Evolutionary conservation across 805 yeast genomes (phyloP), one percentile per base, ranked within the genome.

Genomic region (Geotrichum ghanense): DNA sequence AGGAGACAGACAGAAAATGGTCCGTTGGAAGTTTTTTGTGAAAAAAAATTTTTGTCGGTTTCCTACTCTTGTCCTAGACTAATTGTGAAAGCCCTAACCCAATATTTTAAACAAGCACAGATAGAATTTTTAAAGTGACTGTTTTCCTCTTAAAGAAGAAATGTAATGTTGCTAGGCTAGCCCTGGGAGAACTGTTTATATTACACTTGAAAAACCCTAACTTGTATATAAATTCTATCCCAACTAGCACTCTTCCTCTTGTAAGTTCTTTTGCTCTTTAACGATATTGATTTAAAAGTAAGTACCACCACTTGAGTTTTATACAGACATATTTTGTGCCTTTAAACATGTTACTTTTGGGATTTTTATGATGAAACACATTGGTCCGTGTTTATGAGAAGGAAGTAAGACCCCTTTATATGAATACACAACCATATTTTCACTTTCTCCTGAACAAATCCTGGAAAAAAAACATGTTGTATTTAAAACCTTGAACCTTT

Each of bases 301-400:
- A 10, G 16, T 21, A 42, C 42, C 45, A 41, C 48, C 34, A 41
- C 14, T 42, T 19, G 21, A 16, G 42, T 16, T 31, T n/a, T 7
- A 21, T 41, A 3, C 35, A 20, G 25, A 43, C 21, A 40, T 41
- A 41, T 26, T 26, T 45, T 17, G 39, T 22, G 40, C 44, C 26
- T 22, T 12, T 26, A 12, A 39, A 41, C 22, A 41, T 20, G 19
- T 17, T 16, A 25, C 22, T 23, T 25, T 23, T 19, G 25, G 27
- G 43, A n/a, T n/a, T n/a, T n/a, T n/a, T n/a, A 49, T 57, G 61
- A 57, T 57, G 61, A 55, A 39, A 53, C 41, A 31, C 41, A 42
- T 46, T 62, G 66, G 66, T 62, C 66, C 66, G 66, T 62, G 66
- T 62, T 62, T 51, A 64, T 60, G 66, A 62, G 56, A 55, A 53